phyloP scores from a whole-genome alignment of 129 eudicot genomes.

The Scalesia atractyloides region DNA sequence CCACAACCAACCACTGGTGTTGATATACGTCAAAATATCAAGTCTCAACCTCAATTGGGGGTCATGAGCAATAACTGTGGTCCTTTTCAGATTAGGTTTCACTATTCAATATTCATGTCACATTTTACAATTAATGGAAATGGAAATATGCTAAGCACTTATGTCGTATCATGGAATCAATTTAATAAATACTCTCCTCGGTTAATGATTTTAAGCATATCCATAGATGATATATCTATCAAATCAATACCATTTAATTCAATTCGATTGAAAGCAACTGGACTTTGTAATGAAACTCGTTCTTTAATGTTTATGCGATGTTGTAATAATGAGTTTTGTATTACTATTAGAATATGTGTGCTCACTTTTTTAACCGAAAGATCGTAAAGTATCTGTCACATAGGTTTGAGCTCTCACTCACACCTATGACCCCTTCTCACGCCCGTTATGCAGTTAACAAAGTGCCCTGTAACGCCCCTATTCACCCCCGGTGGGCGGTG shows the following conservation, averaged over 20 bases:
- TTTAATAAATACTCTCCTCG: slow-evolving; percentile 5
- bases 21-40: slow-evolving; percentile 18
- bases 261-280: not conserved
- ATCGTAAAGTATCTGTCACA: too few relatives aligned
- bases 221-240: slow-evolving; percentile 13
- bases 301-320: not conserved
- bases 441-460: too few relatives aligned
- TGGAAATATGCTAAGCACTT: slow-evolving; percentile 33
- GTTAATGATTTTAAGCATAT: slow-evolving; percentile 22
- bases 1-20: slow-evolving; percentile 33
- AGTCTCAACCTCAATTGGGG: slow-evolving; percentile 31
- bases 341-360: too few relatives aligned
- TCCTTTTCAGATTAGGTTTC: slow-evolving; percentile 37
- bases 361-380: too few relatives aligned
- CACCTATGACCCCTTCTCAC: too few relatives aligned
- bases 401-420: too few relatives aligned
- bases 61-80: slow-evolving; percentile 34
- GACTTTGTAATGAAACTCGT: not conserved
- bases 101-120: slow-evolving; percentile 32
- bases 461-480: too few relatives aligned
- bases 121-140: slow-evolving; percentile 24
- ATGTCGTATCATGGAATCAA: slow-evolving; percentile 31
- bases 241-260: slow-evolving; percentile 17
- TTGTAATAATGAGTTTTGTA: too few relatives aligned
- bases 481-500: too few relatives aligned